phyloP scores from a whole-genome alignment of 352 stramenopile species.

The Phytophthora podocarpi region DNA sequence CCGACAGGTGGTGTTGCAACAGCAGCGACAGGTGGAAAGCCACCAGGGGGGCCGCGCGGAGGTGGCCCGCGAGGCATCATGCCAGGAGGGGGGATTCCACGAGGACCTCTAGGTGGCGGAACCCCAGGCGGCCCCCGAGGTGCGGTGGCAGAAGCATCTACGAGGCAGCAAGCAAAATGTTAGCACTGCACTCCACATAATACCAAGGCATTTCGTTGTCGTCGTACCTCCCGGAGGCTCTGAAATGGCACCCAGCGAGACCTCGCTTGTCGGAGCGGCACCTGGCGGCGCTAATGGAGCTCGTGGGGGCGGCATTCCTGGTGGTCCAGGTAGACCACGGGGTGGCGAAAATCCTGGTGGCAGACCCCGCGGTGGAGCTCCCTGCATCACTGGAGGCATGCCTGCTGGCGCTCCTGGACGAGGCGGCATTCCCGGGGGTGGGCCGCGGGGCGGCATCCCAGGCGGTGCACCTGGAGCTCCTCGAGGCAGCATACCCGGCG shows the following conservation, averaged over 20 bases:
- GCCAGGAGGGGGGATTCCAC: too few relatives aligned
- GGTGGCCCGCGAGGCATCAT: constrained; percentile 36
- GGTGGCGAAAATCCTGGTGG: constrained; percentile 22
- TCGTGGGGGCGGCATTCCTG: constrained; percentile 20
- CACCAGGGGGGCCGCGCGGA: constrained; percentile 24
- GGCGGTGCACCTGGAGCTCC: constrained; percentile 20
- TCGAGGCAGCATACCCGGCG: constrained; percentile 30
- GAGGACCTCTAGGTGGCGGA: constrained; percentile 35
- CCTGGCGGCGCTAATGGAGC: constrained; percentile 14
- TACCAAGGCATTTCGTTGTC: not conserved
- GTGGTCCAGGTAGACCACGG: constrained; percentile 11
- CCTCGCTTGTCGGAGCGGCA: not conserved
- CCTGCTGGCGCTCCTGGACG: constrained; percentile 28
- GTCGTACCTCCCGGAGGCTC: constrained; percentile 14
- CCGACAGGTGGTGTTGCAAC: constrained; percentile 40
- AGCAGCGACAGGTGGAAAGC: constrained; percentile 25
- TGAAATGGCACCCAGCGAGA: constrained; percentile 5
- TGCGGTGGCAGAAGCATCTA: too few relatives aligned
- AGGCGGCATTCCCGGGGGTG: constrained; percentile 29
- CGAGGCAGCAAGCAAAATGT: not conserved
- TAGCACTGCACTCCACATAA: constrained; percentile 1
- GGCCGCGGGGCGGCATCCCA: constrained; percentile 22
- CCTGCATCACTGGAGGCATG: constrained; percentile 23
- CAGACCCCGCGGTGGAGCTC: constrained; percentile 11
- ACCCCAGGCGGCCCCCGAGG: constrained; percentile 41